Conservation (phyloP, 2,329 filamentous ascomycete species). For the Xylariaceae sp. region DNA sequence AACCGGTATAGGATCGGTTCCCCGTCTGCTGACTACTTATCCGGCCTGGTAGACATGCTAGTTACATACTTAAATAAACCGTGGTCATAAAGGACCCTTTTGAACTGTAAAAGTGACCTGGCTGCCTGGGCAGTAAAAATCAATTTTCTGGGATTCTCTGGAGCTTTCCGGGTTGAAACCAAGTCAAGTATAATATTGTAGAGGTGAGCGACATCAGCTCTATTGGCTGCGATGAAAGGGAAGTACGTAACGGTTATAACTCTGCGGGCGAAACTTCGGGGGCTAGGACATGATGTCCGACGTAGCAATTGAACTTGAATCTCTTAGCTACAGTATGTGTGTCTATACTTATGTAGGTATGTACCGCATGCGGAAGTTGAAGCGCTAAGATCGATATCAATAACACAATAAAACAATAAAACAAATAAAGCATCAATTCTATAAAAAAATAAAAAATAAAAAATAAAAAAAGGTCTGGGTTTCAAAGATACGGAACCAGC, state of each 20-base stretch:
- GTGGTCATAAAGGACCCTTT: neutral
- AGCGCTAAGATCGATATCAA: neutral
- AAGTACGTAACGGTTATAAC: too few species aligned
- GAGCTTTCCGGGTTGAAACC: neutral
- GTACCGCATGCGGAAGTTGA: neutral
- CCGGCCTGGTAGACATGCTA: too few species aligned
- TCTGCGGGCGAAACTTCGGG: neutral
- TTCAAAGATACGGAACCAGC: neutral
- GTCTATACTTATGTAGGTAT: too few species aligned
- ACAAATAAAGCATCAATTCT: too few species aligned
- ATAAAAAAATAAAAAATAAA: too few species aligned
- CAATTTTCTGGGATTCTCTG: neutral
- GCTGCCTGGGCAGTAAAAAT: neutral
- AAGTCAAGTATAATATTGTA: neutral
- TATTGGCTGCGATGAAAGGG: neutral
- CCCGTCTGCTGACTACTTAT: neutral
- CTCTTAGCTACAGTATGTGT: neutral
- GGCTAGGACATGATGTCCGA: neutral
- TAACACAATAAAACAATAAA: too few species aligned
- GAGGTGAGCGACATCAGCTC: neutral
- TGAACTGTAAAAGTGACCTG: neutral
- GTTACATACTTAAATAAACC: too few species aligned
- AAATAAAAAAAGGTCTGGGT: too few species aligned
- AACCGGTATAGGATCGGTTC: neutral
- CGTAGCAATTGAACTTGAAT: neutral